These are phyloP conservation scores for Setomelanomma holmii DNA, from an alignment of 2,329 filamentous ascomycete genomes.

Conservation along the genomic window DNA sequence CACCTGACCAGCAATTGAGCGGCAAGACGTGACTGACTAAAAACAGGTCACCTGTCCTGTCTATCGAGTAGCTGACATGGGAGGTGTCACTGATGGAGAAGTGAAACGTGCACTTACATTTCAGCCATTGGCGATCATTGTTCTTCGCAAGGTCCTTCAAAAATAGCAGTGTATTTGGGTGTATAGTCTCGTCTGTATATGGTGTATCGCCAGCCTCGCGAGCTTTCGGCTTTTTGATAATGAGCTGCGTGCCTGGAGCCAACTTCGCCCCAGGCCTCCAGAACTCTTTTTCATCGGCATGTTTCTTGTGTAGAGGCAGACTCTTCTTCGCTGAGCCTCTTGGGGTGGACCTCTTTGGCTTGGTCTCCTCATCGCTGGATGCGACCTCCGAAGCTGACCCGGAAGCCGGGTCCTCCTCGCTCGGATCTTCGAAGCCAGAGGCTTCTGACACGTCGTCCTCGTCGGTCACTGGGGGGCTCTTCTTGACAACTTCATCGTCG, in stretches of 20 bases:
- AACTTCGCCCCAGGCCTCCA: conserved; percentile 65
- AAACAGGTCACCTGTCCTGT: no score
- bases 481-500: conserved; percentile 29
- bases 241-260: conserved; percentile 65
- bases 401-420: conserved; percentile 34
- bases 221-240: conserved; percentile 70
- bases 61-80: no score
- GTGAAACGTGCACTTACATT: conserved; percentile 57
- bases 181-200: conserved; percentile 64
- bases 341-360: conserved; percentile 33
- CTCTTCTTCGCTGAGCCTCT: conserved; percentile 28
- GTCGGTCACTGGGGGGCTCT: conserved; percentile 32
- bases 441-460: conserved; percentile 42
- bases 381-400: conserved; percentile 43
- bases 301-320: conserved; percentile 31
- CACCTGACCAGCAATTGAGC: neutral
- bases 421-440: conserved; percentile 54
- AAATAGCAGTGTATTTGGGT: conserved; percentile 70
- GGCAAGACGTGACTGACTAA: no score
- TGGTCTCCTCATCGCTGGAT: conserved; percentile 36
- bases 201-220: conserved; percentile 64
- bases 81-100: no score
- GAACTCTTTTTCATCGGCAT: conserved; percentile 55
- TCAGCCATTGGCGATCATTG: conserved; percentile 70
- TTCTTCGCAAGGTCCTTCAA: conserved; percentile 65